Evolutionary conservation across 2,329 filamentous ascomycete genomes (phyloP), one percentile per base, ranked within the genome.

Genomic region (Aureobasidium sp.): DNA sequence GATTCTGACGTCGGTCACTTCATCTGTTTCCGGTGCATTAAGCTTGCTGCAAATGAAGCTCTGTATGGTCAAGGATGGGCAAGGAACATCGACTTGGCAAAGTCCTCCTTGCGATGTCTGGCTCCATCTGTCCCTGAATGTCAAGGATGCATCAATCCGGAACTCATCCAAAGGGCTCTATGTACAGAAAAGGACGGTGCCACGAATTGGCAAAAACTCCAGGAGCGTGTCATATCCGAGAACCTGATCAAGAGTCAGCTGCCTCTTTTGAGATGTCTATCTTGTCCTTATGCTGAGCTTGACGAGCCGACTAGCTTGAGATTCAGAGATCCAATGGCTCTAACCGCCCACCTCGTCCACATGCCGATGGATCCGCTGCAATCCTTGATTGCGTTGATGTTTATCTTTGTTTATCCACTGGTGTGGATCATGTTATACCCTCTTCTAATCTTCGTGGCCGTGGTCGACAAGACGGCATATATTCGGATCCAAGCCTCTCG

Each of bases 21-120:
- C 70, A 80, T 93, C 61, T 94, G 90, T 75, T 87, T 92, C 74
- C 84, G 84, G 49, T 97, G 94, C 74, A 87, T 97, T 56, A 87
- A 87, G 65, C 85, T 88, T 66, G 87, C 91, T 12, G 82, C 93
- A 63, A 88, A 87, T 55, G 93, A 97, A 72, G 91, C 92, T 1
- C 78, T 97, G 0, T 97, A 96, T 71, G 94, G 94, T 0, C 94
- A 97, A 73, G 90, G 90, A 58, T 97, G 93, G 90, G 84, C 85
- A 55, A 86, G 88, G 63, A 94, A 85, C 68, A 87, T 97, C 68
- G 83, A 94, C 70, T 75, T 84, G 31, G 81, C 86, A 63, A 84
- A 81, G 41, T 89, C 89, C 41, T 91, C 90, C 0, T 79, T 97
- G 60, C 85, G 84, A 64, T 97, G 94, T 71, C 82, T 96, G n/a